Percentiles rank a stretch among this genome's conserved stretches.
phyloP scores from a whole-genome alignment of 2,329 filamentous ascomycete genomes.

The Fonsecaea monophora region DNA sequence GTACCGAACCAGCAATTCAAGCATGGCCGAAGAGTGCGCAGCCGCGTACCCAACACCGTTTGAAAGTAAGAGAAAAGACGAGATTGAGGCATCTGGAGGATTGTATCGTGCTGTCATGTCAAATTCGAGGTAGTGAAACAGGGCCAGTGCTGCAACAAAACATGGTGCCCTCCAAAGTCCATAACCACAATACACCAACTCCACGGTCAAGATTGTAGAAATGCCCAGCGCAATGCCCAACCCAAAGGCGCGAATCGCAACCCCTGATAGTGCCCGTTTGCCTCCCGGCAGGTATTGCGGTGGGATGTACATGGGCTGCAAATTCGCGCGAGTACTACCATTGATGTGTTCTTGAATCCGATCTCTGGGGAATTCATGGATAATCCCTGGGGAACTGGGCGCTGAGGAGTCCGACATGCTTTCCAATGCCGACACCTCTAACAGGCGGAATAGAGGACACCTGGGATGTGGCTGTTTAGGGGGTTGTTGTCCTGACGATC shows the following conservation, averaged over 20 bases:
- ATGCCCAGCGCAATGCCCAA: constrained; percentile 52
- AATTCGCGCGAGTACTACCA: constrained; percentile 10
- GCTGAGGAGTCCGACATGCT: constrained; percentile 34
- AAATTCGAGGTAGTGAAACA: constrained; percentile 97
- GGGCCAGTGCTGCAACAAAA: constrained; percentile 65
- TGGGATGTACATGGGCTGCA: constrained; percentile 30
- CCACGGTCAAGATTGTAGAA: constrained; percentile 43
- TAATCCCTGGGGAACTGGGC: constrained; percentile 29
- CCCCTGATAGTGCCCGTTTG: constrained; percentile 52
- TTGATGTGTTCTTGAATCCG: constrained; percentile 25
- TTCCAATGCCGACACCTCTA: background rate
- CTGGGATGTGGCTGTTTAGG: background rate
- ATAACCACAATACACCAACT: constrained; percentile 38
- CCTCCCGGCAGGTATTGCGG: constrained; percentile 42
- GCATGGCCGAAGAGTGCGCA: constrained; percentile 76
- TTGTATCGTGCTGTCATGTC: constrained; percentile 88
- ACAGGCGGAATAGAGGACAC: background rate
- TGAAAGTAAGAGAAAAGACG: constrained; percentile 79
- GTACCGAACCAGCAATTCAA: constrained; percentile 67
- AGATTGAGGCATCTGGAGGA: constrained; percentile 71
- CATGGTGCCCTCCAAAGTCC: constrained; percentile 64
- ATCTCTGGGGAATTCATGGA: constrained; percentile 35
- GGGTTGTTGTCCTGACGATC: background rate
- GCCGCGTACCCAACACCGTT: constrained; percentile 87
- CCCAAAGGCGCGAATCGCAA: constrained; percentile 54